These are phyloP conservation scores for Haematococcus sp. DNA, from an alignment of 139 green algal species.

Conservation along the genomic window DNA sequence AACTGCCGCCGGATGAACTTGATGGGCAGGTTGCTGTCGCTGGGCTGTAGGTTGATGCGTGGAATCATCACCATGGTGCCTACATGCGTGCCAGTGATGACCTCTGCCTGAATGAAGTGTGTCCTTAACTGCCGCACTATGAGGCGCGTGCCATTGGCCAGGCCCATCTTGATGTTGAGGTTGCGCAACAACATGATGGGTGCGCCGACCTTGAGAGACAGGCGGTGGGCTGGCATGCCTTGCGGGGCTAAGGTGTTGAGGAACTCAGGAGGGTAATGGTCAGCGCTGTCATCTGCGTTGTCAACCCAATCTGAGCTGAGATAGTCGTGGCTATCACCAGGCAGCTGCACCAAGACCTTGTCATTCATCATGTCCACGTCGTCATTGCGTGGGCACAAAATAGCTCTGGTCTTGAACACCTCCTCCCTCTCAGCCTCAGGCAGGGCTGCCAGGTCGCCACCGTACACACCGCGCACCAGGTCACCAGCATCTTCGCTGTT, in stretches of 20 bases:
- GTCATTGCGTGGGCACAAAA: too few species aligned
- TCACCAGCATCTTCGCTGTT: too few species aligned
- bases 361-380: too few species aligned
- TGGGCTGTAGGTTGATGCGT: conserved; percentile 8
- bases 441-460: too few species aligned
- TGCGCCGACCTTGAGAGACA: conserved; percentile 15
- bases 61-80: conserved; percentile 20
- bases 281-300: neutral
- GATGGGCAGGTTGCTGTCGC: conserved; percentile 16
- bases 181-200: conserved; percentile 30
- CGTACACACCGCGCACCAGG: too few species aligned
- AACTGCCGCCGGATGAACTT: conserved; percentile 30
- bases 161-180: conserved; percentile 6
- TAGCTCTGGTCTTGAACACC: too few species aligned
- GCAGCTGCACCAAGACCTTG: too few species aligned
- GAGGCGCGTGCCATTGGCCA: conserved; percentile 36
- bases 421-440: too few species aligned
- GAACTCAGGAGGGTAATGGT: conserved; percentile 15
- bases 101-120: conserved; percentile 9
- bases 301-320: conserved; percentile 5
- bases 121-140: conserved; percentile 15
- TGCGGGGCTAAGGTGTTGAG: conserved; percentile 16
- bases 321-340: too few species aligned
- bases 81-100: conserved; percentile 13
- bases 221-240: conserved; percentile 22